Conservation (phyloP, 129 eudicot genomes). For the Pulicaria dysenterica region DNA sequence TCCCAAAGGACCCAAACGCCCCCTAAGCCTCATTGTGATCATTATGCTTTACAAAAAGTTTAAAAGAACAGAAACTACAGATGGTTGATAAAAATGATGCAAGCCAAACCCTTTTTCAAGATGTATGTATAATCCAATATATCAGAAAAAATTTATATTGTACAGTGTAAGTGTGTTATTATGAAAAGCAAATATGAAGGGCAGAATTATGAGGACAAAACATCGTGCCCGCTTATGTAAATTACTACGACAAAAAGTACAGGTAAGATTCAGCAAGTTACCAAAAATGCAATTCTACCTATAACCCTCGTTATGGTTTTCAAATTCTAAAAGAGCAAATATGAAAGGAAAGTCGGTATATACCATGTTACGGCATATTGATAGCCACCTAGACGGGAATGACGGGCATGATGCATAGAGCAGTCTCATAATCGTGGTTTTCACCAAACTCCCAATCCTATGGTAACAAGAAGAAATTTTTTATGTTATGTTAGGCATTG, state of each 20-base stretch:
- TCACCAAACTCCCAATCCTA: conserved; percentile 86
- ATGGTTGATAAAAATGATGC: conserved; percentile 12
- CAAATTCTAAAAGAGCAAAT: conserved; percentile 20
- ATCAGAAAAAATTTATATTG: background rate
- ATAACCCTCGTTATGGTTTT: conserved; percentile 6
- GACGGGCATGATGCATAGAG: conserved; percentile 89
- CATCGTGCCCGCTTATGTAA: background rate
- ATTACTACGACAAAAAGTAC: background rate
- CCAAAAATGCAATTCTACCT: background rate
- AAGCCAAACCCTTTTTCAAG: background rate
- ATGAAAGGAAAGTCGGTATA: conserved; percentile 29
- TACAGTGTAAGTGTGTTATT: background rate
- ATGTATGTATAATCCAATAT: background rate
- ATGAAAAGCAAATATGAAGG: background rate
- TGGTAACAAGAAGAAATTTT: conserved; percentile 17
- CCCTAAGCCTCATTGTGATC: background rate
- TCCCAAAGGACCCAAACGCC: too few species aligned
- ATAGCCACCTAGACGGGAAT: conserved; percentile 90
- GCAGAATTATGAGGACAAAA: background rate
- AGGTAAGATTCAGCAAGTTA: background rate
- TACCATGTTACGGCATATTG: conserved; percentile 89
- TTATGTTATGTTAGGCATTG: conserved; percentile 3
- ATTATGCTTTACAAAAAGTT: background rate
- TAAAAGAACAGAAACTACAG: background rate
- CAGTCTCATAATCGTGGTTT: conserved; percentile 78